phyloP scores from a whole-genome alignment of 495 filamentous ascomycete genomes.

The Penicillium tannophilum region DNA sequence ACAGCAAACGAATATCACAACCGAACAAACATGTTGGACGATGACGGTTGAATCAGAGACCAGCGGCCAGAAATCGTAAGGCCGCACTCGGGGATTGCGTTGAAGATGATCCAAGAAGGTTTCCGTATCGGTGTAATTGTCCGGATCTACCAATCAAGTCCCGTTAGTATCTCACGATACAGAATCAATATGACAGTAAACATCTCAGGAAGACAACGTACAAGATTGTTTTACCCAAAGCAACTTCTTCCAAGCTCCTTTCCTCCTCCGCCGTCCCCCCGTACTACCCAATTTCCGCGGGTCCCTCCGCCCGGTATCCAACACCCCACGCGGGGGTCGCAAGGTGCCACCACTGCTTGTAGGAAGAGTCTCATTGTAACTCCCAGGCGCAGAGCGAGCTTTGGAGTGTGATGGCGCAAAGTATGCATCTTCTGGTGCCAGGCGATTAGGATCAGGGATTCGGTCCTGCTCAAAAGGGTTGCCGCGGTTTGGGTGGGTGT shows the following conservation, averaged over 20 bases:
- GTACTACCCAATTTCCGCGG: slow-evolving; percentile 53
- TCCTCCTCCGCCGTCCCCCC: slow-evolving; percentile 63
- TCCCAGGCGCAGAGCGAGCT: slow-evolving; percentile 48
- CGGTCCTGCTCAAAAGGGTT: slow-evolving; percentile 49
- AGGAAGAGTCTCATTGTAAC: slow-evolving; percentile 40
- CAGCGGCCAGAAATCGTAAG: slow-evolving; percentile 97
- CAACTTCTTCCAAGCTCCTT: slow-evolving; percentile 85
- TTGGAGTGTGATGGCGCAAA: slow-evolving; percentile 59
- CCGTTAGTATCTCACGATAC: slow-evolving; percentile 5
- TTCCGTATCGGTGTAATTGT: slow-evolving; percentile 96
- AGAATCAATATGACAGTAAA: neutral
- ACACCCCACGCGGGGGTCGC: slow-evolving; percentile 40
- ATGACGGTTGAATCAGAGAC: slow-evolving; percentile 96
- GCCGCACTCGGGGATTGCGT: slow-evolving; percentile 88
- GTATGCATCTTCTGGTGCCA: slow-evolving; percentile 85
- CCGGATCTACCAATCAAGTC: slow-evolving; percentile 66
- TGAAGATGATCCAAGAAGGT: slow-evolving; percentile 96
- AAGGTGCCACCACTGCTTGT: slow-evolving; percentile 38
- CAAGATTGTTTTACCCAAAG: slow-evolving; percentile 98
- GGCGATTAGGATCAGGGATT: slow-evolving; percentile 57
- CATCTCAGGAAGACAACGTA: slow-evolving; percentile 39
- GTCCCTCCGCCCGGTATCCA: slow-evolving; percentile 37
- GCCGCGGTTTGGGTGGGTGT: slow-evolving; percentile 46
- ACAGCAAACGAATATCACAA: slow-evolving; percentile 90
- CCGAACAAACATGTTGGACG: slow-evolving; percentile 92